phyloP scores from a whole-genome alignment of 352 stramenopile genomes.

The Pythium insidiosum region DNA sequence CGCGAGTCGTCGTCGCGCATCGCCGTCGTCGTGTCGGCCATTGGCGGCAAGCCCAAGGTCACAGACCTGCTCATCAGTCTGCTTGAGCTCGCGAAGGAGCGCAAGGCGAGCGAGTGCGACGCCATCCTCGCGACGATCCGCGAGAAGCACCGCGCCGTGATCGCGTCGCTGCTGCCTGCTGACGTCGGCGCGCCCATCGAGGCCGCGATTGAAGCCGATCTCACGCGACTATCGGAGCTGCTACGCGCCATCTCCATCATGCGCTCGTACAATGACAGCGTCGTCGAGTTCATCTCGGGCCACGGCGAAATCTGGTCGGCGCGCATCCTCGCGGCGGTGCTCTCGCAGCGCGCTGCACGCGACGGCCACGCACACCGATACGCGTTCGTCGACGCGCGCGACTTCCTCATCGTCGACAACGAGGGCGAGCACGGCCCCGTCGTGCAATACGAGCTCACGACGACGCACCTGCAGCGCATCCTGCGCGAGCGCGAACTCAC shows the following conservation, averaged over 20 bases:
- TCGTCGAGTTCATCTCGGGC: conserved; percentile 92
- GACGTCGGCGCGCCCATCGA: conserved; percentile 50
- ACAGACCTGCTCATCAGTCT: conserved; percentile 93
- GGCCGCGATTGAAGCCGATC: conserved; percentile 46
- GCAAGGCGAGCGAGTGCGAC: conserved; percentile 62
- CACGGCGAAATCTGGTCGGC: conserved; percentile 95
- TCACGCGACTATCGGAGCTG: conserved; percentile 68
- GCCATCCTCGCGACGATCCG: conserved; percentile 61
- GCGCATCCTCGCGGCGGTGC: conserved; percentile 84
- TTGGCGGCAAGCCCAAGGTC: conserved; percentile 95
- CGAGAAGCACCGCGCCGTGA: conserved; percentile 72
- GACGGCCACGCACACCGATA: conserved; percentile 62
- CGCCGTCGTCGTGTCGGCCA: conserved; percentile 91
- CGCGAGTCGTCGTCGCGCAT: conserved; percentile 34
- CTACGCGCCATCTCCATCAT: conserved; percentile 85
- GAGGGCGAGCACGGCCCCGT: conserved; percentile 73
- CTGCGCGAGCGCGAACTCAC: conserved; percentile 37
- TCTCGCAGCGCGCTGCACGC: conserved; percentile 30
- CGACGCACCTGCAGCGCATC: conserved; percentile 50
- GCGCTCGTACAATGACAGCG: conserved; percentile 76
- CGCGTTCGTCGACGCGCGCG: conserved; percentile 89
- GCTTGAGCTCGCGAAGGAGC: conserved; percentile 82
- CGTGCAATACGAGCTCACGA: conserved; percentile 70
- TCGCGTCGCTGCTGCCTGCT: conserved; percentile 44
- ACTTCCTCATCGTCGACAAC: conserved; percentile 78